These are phyloP conservation scores for Aspergillus neotritici DNA, from an alignment of 2,329 filamentous ascomycete genomes.

Conservation along the genomic window DNA sequence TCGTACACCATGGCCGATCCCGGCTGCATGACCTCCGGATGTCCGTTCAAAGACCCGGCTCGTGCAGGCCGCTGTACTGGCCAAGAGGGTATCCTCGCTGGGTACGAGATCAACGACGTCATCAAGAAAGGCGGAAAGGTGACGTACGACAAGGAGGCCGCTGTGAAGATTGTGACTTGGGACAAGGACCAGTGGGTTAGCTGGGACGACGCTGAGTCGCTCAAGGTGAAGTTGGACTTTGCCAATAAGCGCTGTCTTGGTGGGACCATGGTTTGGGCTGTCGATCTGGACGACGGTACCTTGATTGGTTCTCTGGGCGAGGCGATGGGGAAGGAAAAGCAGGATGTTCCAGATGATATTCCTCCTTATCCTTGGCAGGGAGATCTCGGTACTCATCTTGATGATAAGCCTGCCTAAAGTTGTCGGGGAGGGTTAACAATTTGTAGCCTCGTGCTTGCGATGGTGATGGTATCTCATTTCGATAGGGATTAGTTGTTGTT, in stretches of 20 bases:
- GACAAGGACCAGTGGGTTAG: slow-evolving; percentile 13
- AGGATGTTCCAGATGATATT: too few species aligned
- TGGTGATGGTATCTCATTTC: too few species aligned
- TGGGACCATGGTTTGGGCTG: slow-evolving; percentile 14
- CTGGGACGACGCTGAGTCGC: slow-evolving; percentile 13
- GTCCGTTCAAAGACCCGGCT: slow-evolving; percentile 1
- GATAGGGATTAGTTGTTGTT: too few species aligned
- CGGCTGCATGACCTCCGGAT: slow-evolving; percentile 7
- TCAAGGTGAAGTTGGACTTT: slow-evolving; percentile 14
- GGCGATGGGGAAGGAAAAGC: slow-evolving; percentile 5
- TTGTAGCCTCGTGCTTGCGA: too few species aligned
- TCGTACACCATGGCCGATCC: slow-evolving; percentile 8
- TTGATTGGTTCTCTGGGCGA: slow-evolving; percentile 5
- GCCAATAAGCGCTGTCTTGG: slow-evolving; percentile 15
- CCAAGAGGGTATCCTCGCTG: slow-evolving; percentile 3
- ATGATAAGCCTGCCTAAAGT: too few species aligned
- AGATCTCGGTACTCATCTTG: too few species aligned
- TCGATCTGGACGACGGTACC: slow-evolving; percentile 13
- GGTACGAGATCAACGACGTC: slow-evolving; percentile 7
- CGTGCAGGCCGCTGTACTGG: slow-evolving; percentile 7
- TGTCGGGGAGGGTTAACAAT: too few species aligned
- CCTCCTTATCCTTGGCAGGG: too few species aligned
- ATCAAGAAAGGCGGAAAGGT: slow-evolving; percentile 1
- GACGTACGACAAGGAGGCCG: slow-evolving; percentile 7
- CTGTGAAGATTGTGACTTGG: slow-evolving; percentile 11